Conservation (phyloP, 768 basidiomycete genomes). For the Lactarius hatsudake region DNA sequence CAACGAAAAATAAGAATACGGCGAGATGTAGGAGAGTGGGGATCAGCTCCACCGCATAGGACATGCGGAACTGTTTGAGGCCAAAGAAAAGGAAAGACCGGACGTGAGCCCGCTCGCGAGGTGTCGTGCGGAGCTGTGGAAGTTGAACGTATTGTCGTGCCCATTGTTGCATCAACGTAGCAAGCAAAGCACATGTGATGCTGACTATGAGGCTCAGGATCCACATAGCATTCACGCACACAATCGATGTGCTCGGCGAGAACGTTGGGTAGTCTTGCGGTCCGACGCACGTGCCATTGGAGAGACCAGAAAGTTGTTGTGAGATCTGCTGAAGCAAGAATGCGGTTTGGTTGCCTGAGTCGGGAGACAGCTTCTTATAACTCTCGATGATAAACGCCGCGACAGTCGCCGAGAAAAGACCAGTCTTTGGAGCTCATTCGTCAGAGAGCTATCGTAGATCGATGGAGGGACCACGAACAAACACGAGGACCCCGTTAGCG, state of each 20-base stretch:
- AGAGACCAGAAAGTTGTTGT: conserved; percentile 9
- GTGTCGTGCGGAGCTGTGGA: not conserved
- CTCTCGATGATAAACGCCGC: conserved; percentile 24
- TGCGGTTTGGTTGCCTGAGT: conserved; percentile 11
- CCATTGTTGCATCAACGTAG: conserved; percentile 21
- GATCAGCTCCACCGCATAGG: conserved; percentile 6
- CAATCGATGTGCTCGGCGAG: not conserved
- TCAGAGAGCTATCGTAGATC: not conserved
- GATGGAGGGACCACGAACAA: not conserved
- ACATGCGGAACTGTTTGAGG: conserved; percentile 1
- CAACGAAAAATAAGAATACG: conserved; percentile 22
- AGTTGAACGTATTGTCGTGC: conserved; percentile 15
- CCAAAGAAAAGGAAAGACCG: conserved; percentile 22
- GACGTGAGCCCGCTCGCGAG: conserved; percentile 8
- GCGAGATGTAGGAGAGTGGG: conserved; percentile 20
- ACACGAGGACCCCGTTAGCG: not conserved
- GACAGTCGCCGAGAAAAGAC: conserved; percentile 29
- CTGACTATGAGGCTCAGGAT: conserved; percentile 19
- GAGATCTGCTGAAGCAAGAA: conserved; percentile 13
- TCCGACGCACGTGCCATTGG: not conserved
- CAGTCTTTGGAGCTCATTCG: conserved; percentile 17
- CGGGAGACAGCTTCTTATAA: not conserved
- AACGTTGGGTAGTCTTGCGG: not conserved
- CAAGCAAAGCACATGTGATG: conserved; percentile 16
- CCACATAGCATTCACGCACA: conserved; percentile 23